These are phyloP conservation scores for Neopestalotiopsis sp. DNA, from an alignment of 2,329 filamentous ascomycete genomes.

Conservation along the genomic window DNA sequence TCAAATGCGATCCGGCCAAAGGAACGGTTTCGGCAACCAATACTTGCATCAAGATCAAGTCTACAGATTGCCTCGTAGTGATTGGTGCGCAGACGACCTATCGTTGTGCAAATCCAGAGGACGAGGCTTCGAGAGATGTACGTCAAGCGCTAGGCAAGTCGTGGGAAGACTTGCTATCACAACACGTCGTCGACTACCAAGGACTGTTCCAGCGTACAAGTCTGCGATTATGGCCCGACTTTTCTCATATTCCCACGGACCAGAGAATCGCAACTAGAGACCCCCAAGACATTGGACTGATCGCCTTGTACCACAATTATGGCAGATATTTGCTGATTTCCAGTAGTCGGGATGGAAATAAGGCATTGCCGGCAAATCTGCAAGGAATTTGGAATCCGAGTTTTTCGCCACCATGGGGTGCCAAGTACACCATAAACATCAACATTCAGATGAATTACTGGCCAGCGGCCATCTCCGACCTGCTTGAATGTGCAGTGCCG, in stretches of 20 bases:
- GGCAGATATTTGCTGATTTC: slow-evolving; percentile 28
- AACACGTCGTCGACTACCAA: slow-evolving; percentile 29
- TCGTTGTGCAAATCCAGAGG: slow-evolving; percentile 35
- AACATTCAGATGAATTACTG: slow-evolving; percentile 62
- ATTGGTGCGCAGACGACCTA: slow-evolving; percentile 47
- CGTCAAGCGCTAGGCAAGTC: slow-evolving; percentile 23
- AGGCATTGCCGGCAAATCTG: slow-evolving; percentile 45
- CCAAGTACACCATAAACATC: slow-evolving; percentile 57
- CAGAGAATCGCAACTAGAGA: slow-evolving; percentile 23
- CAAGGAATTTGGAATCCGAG: slow-evolving; percentile 51
- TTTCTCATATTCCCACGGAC: slow-evolving; percentile 25
- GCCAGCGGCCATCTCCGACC: slow-evolving; percentile 35
- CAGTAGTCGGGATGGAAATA: slow-evolving; percentile 20
- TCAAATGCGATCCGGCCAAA: slow-evolving; percentile 14
- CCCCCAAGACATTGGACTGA: slow-evolving; percentile 29
- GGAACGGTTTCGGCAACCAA: slow-evolving; percentile 38
- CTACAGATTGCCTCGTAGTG: slow-evolving; percentile 40
- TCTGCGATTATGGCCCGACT: slow-evolving; percentile 33
- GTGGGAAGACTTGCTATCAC: slow-evolving; percentile 27
- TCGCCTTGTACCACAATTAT: slow-evolving; percentile 27
- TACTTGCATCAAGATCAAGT: slow-evolving; percentile 42
- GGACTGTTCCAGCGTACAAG: slow-evolving; percentile 29
- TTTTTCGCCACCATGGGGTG: slow-evolving; percentile 50
- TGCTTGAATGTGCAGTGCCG: slow-evolving; percentile 16
- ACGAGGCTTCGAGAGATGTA: slow-evolving; percentile 34